Base-by-base conservation (phyloP, 2,329 filamentous ascomycete genomes). In the Colletotrichum chlorophyti region DNA sequence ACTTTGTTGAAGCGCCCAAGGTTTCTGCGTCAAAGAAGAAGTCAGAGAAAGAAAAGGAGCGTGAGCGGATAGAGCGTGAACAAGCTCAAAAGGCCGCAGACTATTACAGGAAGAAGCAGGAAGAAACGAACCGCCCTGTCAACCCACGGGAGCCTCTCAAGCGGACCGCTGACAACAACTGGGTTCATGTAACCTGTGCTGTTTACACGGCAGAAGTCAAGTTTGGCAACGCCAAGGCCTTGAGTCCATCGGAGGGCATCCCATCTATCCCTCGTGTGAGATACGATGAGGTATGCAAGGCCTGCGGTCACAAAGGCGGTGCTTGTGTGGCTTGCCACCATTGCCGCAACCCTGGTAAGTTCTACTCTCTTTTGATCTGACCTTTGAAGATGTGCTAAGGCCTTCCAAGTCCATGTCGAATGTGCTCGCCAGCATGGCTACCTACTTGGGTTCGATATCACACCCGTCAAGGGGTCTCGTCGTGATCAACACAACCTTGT, bases 181-280 rank as follows among this genome's bases (percentile, higher is more conserved):
- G 95, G 95, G 91, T 97, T 14, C 95, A 99, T 71, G 92, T 98
- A 24, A 89, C 90, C 32, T 99, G 95, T 69, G 93, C 95, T 1
- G 81, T 97, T 15, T 98, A 91, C 87, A 93, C 90, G 10, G 88
- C 92, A 0, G 95, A 99, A 73, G 89, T 97, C 67, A 95, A 93
- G 69, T 99, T 97, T 72, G 93, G 91, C 62, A 91, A 91, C 66
- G 90, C 93, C 15, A 87, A 88, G 67, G 86, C 90, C 15, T 78
- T 99, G 29, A 90, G 93, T 65, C 89, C 93, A 27, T 93, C 91
- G 2, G 95, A 99, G 75, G 94, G 94, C 17, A 92, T 99, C 63
- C 90, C 91, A 4, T 88, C 90, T 6, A 93, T 99, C 58, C 84
- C 90, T 1, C 81, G 85, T 31, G 77, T 84, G 31, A 85, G 86